Conservation (phyloP, 1,139 yeast species). For the Lodderomyces margitis region DNA sequence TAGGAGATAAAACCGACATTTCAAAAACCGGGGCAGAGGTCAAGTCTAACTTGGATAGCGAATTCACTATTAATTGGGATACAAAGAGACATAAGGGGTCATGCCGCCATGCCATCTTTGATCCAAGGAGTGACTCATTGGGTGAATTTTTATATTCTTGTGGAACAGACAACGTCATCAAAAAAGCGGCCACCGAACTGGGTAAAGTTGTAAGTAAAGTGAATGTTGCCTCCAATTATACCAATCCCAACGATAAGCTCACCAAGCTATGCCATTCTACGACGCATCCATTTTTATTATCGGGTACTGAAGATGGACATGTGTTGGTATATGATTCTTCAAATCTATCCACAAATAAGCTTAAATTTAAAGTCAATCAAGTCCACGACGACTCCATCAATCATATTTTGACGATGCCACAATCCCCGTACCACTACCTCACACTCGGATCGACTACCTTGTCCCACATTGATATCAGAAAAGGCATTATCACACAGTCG, state of each 20-base stretch:
- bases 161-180: constrained; percentile 79
- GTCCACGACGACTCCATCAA: constrained; percentile 79
- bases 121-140: constrained; percentile 42
- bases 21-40: constrained; percentile 29
- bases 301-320: constrained; percentile 81
- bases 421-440: constrained; percentile 77
- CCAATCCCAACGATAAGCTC: constrained; percentile 34
- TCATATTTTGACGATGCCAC: constrained; percentile 64
- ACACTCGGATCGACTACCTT: constrained; percentile 83
- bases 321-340: constrained; percentile 61
- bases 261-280: constrained; percentile 64
- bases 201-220: constrained; percentile 73
- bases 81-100: constrained; percentile 91
- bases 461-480: constrained; percentile 75
- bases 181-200: constrained; percentile 66
- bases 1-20: constrained; percentile 32
- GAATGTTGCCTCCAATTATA: constrained; percentile 26
- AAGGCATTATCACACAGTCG: constrained; percentile 59
- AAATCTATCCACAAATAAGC: constrained; percentile 33
- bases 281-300: constrained; percentile 61
- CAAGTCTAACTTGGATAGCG: too few relatives aligned
- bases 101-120: constrained; percentile 72
- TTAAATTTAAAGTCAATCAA: constrained; percentile 43
- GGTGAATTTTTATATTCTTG: constrained; percentile 63
- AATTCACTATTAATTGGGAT: constrained; percentile 58